Base-by-base conservation (phyloP, 2,329 filamentous ascomycete species). In the Fusarium virguliforme region DNA sequence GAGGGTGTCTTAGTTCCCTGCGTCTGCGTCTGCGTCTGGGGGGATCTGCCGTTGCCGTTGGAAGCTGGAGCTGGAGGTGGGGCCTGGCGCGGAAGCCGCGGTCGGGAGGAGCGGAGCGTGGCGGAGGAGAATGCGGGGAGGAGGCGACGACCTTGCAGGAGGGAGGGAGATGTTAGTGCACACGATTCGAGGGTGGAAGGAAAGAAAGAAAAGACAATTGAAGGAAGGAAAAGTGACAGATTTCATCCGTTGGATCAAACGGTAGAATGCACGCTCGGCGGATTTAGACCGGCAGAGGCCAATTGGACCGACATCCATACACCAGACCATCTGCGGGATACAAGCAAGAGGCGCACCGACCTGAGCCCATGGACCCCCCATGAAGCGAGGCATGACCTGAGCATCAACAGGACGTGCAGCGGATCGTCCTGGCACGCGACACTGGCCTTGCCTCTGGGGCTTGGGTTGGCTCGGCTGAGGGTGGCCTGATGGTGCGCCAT, bases 41-140 rank as follows among this genome's bases (percentile, higher is more conserved):
- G 43, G 43, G 43, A 48, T 48, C 43, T 30, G 43, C 43, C 43
- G 24, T 60, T 30, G 43, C 43, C 43, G 24, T 60, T 67, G 43
- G 65, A 46, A 72, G 56, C 60, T 70, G 30, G 56, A 61, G 30
- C 43, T 48, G 15, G 43, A 48, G 65, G 74, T 70, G 73, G 74
- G 67, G 66, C 64, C 64, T 71, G 58, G 64, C 65, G 72, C 74
- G 74, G 69, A 71, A 70, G 61, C 69, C 69, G 74, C 65, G 74
- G 71, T 74, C 71, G 67, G 69, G 65, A 62, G 64, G 69, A 71
- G 70, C 70, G 71, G 70, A 65, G 66, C 63, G 72, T 70, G 71
- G 72, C 64, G 72, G 70, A 74, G 68, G 67, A 74, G 66, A 76
- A 72, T 75, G 74, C 70, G 74, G 74, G 74, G 74, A 66, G 65